Base-by-base conservation (phyloP, 202 grass and related monocot genomes). In the Schoenoplectus tabernaemontani region DNA sequence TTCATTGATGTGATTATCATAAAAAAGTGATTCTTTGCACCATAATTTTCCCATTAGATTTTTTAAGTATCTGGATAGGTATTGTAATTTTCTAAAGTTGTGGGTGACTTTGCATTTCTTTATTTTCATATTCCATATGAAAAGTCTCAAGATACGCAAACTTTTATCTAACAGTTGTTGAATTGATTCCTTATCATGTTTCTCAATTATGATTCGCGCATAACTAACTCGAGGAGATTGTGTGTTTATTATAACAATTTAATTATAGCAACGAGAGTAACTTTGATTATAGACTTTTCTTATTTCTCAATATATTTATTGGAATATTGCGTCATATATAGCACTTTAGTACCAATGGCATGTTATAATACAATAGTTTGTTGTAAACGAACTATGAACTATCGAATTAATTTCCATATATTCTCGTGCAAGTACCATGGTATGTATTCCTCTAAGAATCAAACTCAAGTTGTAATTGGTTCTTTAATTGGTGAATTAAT, bases 151-250 rank as follows among this genome's bases (percentile, higher is more conserved):
- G 59, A 57, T 80, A 44, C 57, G 78, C 57, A 64, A 75, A 80
- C 78, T 80, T 80, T 80, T 80, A 80, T 47, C 23, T 63, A 63
- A 80, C 13, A 64, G 59, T 80, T 65, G 58, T 43, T 47, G 60
- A 60, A 53, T 65, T 48, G 78, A 80, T 80, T 80, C 78, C 78
- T 80, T 80, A 80, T 80, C 78, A 36, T 80, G 78, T 80, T 80
- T 80, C 39, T 80, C 22, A 65, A 57, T 23, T 46, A 47, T 51
- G 58, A 80, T 80, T 80, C 59, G 59, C 53, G 11, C 78, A 34
- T 64, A 60, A 63, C 24, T 46, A 65, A 64, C 53, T 80, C 15
- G 10, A 63, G 78, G 41, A 80, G 78, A 47, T 34, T 80, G 42
- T n/a, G 6, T n/a, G 9, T 63, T 48, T 28, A 28, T 26, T 57